A percentile compares a stretch with the other conserved stretches of the same genome.
phyloP scores from a whole-genome alignment of 202 grass and related monocot genomes.

The Zoysia matrella region DNA sequence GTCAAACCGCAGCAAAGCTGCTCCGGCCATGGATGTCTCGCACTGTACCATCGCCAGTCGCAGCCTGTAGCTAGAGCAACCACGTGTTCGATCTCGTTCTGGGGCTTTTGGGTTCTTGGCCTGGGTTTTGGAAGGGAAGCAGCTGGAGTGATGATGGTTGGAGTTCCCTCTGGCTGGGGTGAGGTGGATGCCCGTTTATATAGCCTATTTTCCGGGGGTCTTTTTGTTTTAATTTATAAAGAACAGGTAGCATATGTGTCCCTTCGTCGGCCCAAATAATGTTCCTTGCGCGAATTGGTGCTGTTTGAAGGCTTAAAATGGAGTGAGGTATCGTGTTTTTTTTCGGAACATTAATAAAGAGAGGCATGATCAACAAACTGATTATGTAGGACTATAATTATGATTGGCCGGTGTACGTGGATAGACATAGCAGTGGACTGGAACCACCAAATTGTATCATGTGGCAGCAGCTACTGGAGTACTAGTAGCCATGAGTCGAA shows the following conservation, averaged over 20 bases:
- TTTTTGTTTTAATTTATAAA: neutral
- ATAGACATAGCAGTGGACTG: no score
- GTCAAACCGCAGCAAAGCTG: constrained; percentile 50
- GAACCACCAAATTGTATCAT: no score
- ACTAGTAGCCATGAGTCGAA: no score
- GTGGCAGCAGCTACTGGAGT: no score
- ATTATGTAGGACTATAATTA: no score
- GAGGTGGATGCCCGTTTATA: constrained; percentile 35
- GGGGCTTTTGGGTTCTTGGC: neutral
- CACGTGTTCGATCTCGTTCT: neutral
- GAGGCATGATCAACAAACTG: no score
- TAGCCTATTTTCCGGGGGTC: constrained; percentile 13
- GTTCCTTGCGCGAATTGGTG: no score
- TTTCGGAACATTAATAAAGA: no score
- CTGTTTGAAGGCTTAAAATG: no score
- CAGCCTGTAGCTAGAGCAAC: neutral
- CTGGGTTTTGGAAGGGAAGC: constrained; percentile 29
- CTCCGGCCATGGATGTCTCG: constrained; percentile 43
- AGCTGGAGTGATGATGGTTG: no score
- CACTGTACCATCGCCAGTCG: neutral
- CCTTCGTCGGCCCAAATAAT: neutral
- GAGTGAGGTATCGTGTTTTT: no score
- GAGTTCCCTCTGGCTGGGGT: constrained; percentile 23
- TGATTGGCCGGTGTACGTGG: no score
- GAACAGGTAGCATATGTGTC: neutral